Base-by-base conservation (phyloP, 2,329 filamentous ascomycete genomes). In the Sporothrix mexicana region DNA sequence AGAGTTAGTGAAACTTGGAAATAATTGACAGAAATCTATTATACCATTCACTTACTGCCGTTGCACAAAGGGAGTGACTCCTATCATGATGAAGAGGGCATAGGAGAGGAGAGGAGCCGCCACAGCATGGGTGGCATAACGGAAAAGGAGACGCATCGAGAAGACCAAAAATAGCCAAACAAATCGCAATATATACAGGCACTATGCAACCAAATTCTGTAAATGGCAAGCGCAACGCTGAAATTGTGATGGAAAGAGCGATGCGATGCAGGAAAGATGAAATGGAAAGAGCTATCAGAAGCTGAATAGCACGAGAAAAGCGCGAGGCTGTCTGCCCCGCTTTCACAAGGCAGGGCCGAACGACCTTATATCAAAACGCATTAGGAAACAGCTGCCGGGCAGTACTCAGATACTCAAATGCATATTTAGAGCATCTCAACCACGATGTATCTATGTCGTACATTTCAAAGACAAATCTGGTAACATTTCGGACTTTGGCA, bases 61-160 rank as follows among this genome's bases (percentile, higher is more conserved):
- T 80, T 98, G 95, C 70, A 97, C 84, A 77, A 86, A 88, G 3
- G 93, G 90, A 77, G 88, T 90, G 15, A 91, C 87, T 73, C 93
- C 83, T 9, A 92, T 25, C 73, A 74, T 74, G 62, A 74, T 70
- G 67, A 70, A 45, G 66, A n/a, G 43, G 23, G 70, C 23, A 20
- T 67, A 72, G 20, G 69, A 2, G 23, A 72, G 53, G 41, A 69
- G 20, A 10, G 73, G 73, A 25, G 57, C 57, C 15, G 85, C 88
- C 17, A 93, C 81, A 17, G 85, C 84, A 82, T 86, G 87, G 77
- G 88, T 86, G 71, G 87, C 85, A 23, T 80, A 74, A 17, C 59
- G 61, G 61, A 61, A 72, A 8, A 76, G 67, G 5, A 53, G 67
- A 72, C 53, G 59, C 73, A 74, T 74, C 51, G 61, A 62, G n/a